These are phyloP conservation scores for Fusarium sp. DNA, from an alignment of 2,329 filamentous ascomycete genomes.

Conservation along the genomic window DNA sequence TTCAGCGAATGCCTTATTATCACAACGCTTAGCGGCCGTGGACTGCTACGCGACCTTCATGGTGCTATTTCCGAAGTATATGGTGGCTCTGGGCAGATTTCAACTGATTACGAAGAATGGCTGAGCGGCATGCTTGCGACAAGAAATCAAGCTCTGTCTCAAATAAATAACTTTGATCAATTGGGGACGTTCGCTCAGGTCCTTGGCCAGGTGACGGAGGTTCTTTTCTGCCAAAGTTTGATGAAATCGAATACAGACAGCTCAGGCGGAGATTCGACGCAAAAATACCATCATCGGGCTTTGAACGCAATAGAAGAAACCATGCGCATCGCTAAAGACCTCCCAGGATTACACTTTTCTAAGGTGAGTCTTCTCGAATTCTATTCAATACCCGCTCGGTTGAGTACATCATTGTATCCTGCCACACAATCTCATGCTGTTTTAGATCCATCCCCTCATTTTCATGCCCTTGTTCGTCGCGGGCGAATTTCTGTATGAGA, in stretches of 20 bases:
- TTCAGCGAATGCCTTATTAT: neutral
- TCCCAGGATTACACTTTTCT: neutral
- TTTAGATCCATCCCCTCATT: neutral
- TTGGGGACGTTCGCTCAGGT: neutral
- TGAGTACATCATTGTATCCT: too few relatives aligned
- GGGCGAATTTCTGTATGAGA: neutral
- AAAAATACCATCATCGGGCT: neutral
- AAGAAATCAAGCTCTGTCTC: neutral
- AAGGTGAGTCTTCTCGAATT: neutral
- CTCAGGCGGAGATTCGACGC: neutral
- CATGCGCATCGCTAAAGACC: neutral
- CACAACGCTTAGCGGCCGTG: neutral
- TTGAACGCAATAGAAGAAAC: neutral
- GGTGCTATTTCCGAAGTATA: neutral
- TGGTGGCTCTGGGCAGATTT: neutral
- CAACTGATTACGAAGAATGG: neutral
- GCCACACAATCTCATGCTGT: too few relatives aligned
- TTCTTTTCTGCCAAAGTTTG: neutral
- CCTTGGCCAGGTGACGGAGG: neutral
- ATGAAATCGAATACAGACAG: neutral
- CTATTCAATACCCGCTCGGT: too few relatives aligned
- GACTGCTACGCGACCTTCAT: neutral
- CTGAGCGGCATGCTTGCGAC: neutral
- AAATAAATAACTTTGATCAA: neutral
- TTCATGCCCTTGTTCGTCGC: neutral